Conservation (phyloP, 2,329 filamentous ascomycete genomes). For the Colletotrichum scovillei region DNA sequence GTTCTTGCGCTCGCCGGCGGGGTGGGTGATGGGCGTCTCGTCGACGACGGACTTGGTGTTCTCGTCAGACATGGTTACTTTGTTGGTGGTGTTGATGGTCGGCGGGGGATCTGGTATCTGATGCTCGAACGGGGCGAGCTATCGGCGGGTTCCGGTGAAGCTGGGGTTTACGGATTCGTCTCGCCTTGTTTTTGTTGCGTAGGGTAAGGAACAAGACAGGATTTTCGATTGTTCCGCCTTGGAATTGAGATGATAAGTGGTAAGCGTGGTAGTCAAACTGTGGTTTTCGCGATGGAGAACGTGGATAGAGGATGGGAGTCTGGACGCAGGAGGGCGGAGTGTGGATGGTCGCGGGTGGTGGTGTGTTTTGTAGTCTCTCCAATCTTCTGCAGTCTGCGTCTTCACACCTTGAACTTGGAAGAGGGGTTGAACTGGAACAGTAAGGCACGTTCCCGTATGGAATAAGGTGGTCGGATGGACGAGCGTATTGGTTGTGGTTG, state of each 20-base stretch:
- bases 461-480: background rate
- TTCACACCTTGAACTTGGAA: background rate
- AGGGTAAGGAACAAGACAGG: background rate
- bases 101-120: constrained; percentile 9
- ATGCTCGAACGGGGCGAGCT: constrained; percentile 4
- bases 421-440: background rate
- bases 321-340: constrained; percentile 11
- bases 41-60: constrained; percentile 54
- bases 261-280: background rate
- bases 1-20: constrained; percentile 66
- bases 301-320: background rate
- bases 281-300: constrained; percentile 2
- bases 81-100: constrained; percentile 26
- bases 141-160: background rate
- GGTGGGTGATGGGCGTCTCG: constrained; percentile 67
- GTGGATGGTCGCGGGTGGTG: constrained; percentile 1
- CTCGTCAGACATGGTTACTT: constrained; percentile 47
- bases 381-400: background rate
- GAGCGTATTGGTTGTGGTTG: background rate
- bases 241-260: background rate
- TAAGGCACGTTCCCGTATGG: constrained; percentile 2
- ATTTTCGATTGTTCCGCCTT: constrained; percentile 15
- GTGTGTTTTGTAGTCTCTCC: constrained; percentile 21
- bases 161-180: background rate
- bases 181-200: constrained; percentile 26